Conservation (phyloP, 352 stramenopile species). For the Pythium plurisporium region DNA sequence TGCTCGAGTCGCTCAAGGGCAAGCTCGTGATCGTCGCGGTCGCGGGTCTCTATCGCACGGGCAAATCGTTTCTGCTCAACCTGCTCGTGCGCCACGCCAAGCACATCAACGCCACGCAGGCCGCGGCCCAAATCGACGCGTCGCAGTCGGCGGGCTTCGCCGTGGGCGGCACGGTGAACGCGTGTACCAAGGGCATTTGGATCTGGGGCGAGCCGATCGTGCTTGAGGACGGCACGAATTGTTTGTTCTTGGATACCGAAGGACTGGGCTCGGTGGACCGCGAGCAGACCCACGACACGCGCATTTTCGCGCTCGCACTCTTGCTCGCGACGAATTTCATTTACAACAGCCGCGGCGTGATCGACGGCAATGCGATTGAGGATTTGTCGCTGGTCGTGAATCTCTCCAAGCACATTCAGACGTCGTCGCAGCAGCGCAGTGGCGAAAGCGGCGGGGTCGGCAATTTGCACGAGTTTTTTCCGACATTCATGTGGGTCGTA, state of each 20-base stretch:
- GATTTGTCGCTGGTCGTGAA: slow-evolving; percentile 90
- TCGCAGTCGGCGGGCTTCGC: slow-evolving; percentile 82
- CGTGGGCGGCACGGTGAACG: slow-evolving; percentile 81
- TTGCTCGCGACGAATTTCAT: slow-evolving; percentile 85
- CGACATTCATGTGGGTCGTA: slow-evolving; percentile 87
- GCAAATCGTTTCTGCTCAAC: slow-evolving; percentile 90
- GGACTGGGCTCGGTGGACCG: slow-evolving; percentile 78
- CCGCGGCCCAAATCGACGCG: slow-evolving; percentile 10
- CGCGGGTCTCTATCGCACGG: slow-evolving; percentile 84
- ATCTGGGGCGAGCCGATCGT: slow-evolving; percentile 82
- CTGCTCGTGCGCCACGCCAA: slow-evolving; percentile 77
- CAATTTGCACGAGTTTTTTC: slow-evolving; percentile 76
- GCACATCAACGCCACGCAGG: slow-evolving; percentile 36
- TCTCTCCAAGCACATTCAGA: slow-evolving; percentile 88
- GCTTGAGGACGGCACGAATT: slow-evolving; percentile 53
- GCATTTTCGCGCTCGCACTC: slow-evolving; percentile 86
- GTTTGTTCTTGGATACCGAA: slow-evolving; percentile 89
- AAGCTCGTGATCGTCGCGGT: slow-evolving; percentile 85
- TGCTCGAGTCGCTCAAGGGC: slow-evolving; percentile 68
- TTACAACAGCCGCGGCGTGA: slow-evolving; percentile 89
- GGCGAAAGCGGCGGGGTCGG: slow-evolving; percentile 1
- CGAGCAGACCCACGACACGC: slow-evolving; percentile 85
- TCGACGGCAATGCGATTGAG: slow-evolving; percentile 87
- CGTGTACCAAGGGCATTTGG: slow-evolving; percentile 91
- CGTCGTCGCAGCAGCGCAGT: slow-evolving; percentile 25